Percentiles rank a stretch among this genome's conserved stretches.
phyloP scores from a whole-genome alignment of 2,329 filamentous ascomycete species.

The Mollisiaceae sp. region DNA sequence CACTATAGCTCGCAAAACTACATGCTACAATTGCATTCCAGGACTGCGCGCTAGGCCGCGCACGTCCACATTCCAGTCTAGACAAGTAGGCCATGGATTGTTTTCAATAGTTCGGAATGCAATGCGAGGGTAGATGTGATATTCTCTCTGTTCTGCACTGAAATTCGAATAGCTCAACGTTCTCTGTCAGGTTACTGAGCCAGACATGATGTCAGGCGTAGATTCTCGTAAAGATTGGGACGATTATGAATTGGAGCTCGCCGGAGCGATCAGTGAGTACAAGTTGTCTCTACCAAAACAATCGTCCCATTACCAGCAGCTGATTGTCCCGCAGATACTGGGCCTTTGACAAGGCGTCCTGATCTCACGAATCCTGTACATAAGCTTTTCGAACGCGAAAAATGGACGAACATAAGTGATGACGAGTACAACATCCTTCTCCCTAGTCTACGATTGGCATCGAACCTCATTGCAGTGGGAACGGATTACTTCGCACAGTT shows the following conservation, averaged over 20 bases:
- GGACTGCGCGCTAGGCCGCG: neutral
- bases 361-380: slow-evolving; percentile 23
- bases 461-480: slow-evolving; percentile 31
- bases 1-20: neutral
- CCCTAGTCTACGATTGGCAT: slow-evolving; percentile 37
- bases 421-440: slow-evolving; percentile 32
- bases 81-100: neutral
- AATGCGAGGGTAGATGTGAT: neutral
- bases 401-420: slow-evolving; percentile 28
- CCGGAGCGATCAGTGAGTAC: slow-evolving; percentile 9
- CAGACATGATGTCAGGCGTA: neutral
- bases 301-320: neutral
- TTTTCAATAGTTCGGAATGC: slow-evolving; percentile 4
- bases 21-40: neutral
- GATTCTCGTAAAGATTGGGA: slow-evolving; percentile 7
- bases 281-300: neutral
- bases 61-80: neutral
- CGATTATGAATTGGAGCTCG: neutral
- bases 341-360: slow-evolving; percentile 7
- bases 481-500: slow-evolving; percentile 36
- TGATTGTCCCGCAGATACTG: slow-evolving; percentile 12
- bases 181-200: neutral
- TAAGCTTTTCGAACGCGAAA: slow-evolving; percentile 27
- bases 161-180: neutral
- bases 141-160: neutral